These are phyloP conservation scores for Lactarius tabidus DNA, from an alignment of 768 basidiomycete genomes.

Conservation along the genomic window DNA sequence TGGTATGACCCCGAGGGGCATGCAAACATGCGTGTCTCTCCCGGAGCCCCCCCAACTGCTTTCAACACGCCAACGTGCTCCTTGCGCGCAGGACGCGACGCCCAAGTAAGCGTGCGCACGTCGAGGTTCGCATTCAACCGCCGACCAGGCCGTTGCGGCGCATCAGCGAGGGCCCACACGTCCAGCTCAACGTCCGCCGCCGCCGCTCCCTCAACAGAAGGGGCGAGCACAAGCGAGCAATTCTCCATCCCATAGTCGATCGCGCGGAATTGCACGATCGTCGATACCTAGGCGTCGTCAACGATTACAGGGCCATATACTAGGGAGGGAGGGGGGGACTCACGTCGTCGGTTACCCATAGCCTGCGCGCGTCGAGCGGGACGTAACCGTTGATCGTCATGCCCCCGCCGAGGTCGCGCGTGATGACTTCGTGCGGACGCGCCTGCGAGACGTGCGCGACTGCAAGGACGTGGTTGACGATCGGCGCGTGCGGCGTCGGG, in stretches of 20 bases:
- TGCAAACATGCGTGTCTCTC: background rate
- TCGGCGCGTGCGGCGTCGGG: conserved; percentile 8
- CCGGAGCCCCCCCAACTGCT: background rate
- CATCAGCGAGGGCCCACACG: background rate
- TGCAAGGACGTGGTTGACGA: background rate
- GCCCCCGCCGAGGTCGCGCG: background rate
- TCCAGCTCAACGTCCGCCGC: background rate
- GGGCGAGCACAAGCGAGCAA: conserved; percentile 2
- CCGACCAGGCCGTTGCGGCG: background rate
- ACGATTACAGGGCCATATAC: too few relatives aligned
- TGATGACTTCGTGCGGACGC: background rate
- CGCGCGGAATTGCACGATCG: conserved; percentile 14
- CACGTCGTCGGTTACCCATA: conserved; percentile 1
- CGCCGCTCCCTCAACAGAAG: background rate
- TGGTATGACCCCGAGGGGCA: conserved; percentile 9
- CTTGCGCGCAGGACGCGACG: conserved; percentile 3
- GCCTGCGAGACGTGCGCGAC: background rate
- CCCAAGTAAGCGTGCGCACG: conserved; percentile 2
- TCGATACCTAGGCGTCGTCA: background rate
- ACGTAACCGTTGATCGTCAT: conserved; percentile 6
- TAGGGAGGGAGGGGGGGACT: background rate
- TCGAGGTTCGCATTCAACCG: background rate
- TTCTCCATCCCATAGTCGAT: conserved; percentile 18
- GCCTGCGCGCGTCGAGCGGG: conserved; percentile 1
- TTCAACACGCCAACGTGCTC: background rate